A percentile compares a stretch with the other conserved stretches of the same genome.
phyloP scores from a whole-genome alignment of 805 yeast genomes.

The Yarrowia alimentaria region DNA sequence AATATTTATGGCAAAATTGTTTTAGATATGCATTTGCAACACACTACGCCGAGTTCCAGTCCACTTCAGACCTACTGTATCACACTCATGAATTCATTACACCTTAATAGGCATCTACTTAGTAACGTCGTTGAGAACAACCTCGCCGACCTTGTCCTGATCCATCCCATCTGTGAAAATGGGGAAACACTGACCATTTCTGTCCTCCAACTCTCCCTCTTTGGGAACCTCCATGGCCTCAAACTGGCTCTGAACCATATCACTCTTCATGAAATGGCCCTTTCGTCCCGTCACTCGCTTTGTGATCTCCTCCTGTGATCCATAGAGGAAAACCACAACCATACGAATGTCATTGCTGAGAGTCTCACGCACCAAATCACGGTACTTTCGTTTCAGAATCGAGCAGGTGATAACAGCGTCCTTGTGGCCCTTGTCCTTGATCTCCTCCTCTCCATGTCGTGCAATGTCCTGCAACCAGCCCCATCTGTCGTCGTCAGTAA shows the following conservation, averaged over 20 bases:
- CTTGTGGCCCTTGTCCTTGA: constrained; percentile 36
- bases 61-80: no score
- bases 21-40: no score
- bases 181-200: constrained; percentile 6
- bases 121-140: background rate
- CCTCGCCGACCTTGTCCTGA: background rate
- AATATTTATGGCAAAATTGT: no score
- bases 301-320: constrained; percentile 59
- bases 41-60: no score
- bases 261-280: constrained; percentile 83
- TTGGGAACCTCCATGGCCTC: constrained; percentile 70
- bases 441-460: constrained; percentile 39
- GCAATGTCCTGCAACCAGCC: constrained; percentile 71
- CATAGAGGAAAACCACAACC: constrained; percentile 55
- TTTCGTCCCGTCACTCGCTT: constrained; percentile 61
- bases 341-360: constrained; percentile 38
- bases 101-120: background rate
- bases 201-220: background rate
- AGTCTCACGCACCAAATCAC: constrained; percentile 55
- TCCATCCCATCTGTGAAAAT: constrained; percentile 6
- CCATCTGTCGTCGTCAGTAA: constrained; percentile 89
- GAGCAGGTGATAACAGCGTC: constrained; percentile 71
- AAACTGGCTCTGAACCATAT: constrained; percentile 80
- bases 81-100: no score
- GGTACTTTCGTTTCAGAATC: constrained; percentile 69